Evolutionary conservation across 1,284 basidiomycete genomes (phyloP), one percentile per base, ranked within the genome.

Genomic region (Boletus semigastroideus): DNA sequence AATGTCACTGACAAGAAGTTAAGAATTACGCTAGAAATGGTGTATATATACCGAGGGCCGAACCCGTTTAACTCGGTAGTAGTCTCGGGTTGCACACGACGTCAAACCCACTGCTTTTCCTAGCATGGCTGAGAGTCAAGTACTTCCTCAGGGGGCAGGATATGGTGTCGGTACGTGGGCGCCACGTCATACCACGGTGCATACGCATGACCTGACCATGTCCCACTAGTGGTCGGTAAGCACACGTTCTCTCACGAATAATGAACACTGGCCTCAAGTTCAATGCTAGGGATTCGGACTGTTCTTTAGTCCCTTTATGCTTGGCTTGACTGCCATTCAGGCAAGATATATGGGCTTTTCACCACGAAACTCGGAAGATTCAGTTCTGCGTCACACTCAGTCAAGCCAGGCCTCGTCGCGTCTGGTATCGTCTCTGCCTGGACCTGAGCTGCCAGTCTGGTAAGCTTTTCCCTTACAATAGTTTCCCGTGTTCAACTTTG

Each of bases 371-470:
- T 80, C 83, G 8, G 85, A 88, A 63, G 92, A 95, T 94, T 94
- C 69, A 90, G 84, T 58, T 88, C 84, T 50, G 92, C 92, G 3
- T 89, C 86, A 4, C 74, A 86, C 31, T 88, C 84, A 54, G 81
- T 94, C 45, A 94, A 94, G 60, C 92, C 94, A 2, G 94, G 92
- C 8, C 76, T 97, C 39, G 94, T 96, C 53, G 94, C 93, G 0
- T 83, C 90, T 11, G 93, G 92, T 8, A 94, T 96, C 56, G 91
- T 95, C 17, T 86, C 84, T 19, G 86, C 88, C 11, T 90, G 87
- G 87, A 93, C 92, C 17, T 93, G 86, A 86, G 87, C 86, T 3
- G 87, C 87, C 14, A 87, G 85, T 1, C 68, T 88, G 53, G 84
- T 85, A 55, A 50, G 80, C 68, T 25, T 51, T 22, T 4, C 8